Conservation (phyloP, 2,329 filamentous ascomycete genomes). For the Phoma sp. region DNA sequence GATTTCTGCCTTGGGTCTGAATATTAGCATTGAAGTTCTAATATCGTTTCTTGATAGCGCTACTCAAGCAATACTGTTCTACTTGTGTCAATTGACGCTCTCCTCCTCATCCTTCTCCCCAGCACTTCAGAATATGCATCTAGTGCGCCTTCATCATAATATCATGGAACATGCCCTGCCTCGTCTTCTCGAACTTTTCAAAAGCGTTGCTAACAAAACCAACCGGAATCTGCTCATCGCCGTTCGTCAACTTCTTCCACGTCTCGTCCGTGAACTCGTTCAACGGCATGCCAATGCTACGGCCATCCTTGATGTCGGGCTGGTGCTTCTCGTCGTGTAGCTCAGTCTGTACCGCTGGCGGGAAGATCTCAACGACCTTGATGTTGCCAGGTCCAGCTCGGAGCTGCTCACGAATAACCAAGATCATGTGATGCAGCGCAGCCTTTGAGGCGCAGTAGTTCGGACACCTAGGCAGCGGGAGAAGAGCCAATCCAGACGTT, state of each 20-base stretch:
- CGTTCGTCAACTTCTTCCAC: conserved; percentile 53
- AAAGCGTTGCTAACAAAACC: conserved; percentile 52
- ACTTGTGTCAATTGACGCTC: neutral
- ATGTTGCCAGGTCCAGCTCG: conserved; percentile 54
- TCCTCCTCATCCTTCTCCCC: neutral
- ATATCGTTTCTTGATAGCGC: neutral
- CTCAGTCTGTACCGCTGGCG: conserved; percentile 64
- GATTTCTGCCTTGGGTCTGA: neutral
- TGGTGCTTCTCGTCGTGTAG: conserved; percentile 62
- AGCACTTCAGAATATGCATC: neutral
- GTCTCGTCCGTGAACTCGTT: conserved; percentile 59
- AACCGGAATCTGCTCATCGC: conserved; percentile 61
- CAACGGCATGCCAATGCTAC: conserved; percentile 61
- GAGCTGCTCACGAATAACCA: conserved; percentile 60
- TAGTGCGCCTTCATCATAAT: conserved; percentile 30
- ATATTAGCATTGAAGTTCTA: neutral
- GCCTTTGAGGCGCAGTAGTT: conserved; percentile 65
- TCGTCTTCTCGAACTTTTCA: conserved; percentile 56
- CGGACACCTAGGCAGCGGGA: conserved; percentile 55
- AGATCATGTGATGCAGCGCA: conserved; percentile 61
- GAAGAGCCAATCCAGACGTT: conserved; percentile 58
- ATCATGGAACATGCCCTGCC: conserved; percentile 50
- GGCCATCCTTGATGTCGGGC: conserved; percentile 59
- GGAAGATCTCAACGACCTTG: conserved; percentile 62
- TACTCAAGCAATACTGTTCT: neutral